These are phyloP conservation scores for Saccharomyces hybrid DNA, from an alignment of 1,139 yeast species.

Conservation along the genomic window DNA sequence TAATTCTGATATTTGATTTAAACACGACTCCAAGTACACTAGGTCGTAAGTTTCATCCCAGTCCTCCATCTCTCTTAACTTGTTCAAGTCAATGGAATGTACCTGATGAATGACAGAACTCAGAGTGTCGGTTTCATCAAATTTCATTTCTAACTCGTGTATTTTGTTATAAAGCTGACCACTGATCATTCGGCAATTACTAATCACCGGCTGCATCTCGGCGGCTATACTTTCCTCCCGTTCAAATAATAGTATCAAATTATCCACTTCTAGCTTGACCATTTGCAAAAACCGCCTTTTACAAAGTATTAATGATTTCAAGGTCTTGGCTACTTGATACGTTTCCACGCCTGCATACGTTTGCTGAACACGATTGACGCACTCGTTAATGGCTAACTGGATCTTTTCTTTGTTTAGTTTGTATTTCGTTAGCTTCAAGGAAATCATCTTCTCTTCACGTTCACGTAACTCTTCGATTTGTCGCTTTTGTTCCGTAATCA, in stretches of 20 bases:
- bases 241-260: conserved; percentile 17
- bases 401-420: conserved; percentile 34
- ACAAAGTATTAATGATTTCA: conserved; percentile 39
- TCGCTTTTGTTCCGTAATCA: conserved; percentile 74
- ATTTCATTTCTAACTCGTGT: conserved; percentile 43
- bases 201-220: not conserved
- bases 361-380: conserved; percentile 36
- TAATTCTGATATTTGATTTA: conserved; percentile 39
- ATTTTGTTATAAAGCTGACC: conserved; percentile 36
- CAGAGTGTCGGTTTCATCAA: conserved; percentile 42
- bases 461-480: conserved; percentile 64
- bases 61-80: conserved; percentile 44
- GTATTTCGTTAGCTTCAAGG: conserved; percentile 33
- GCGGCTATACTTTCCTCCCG: conserved; percentile 3
- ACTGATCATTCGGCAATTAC: conserved; percentile 2
- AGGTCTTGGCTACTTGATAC: conserved; percentile 41
- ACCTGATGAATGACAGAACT: conserved; percentile 41
- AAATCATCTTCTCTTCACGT: conserved; percentile 43
- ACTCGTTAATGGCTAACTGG: conserved; percentile 36
- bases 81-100: conserved; percentile 37
- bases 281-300: conserved; percentile 46
- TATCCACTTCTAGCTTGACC: conserved; percentile 37
- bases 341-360: conserved; percentile 39
- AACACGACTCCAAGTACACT: conserved; percentile 35
- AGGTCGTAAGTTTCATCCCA: conserved; percentile 44